Evolutionary conservation across 2,329 filamentous ascomycete genomes (phyloP).

Genomic region (Purpureocillium lavendulum): DNA sequence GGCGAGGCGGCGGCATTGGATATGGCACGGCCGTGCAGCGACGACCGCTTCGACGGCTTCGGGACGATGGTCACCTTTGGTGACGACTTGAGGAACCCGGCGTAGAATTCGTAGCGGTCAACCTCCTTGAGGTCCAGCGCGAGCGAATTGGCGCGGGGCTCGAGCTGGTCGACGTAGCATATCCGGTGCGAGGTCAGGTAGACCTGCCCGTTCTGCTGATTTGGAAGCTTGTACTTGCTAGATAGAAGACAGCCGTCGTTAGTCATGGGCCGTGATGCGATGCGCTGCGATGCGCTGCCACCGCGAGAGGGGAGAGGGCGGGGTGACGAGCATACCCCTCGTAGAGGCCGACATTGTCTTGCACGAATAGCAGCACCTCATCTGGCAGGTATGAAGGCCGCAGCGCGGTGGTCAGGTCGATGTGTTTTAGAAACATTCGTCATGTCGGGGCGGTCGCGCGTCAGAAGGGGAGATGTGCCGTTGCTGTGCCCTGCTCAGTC

Average conservation of each 20-base stretch:
- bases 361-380: conserved; percentile 91
- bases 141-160: conserved; percentile 77
- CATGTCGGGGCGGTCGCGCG: conserved; percentile 28
- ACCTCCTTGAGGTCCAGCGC: conserved; percentile 85
- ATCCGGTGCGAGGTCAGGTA: conserved; percentile 93
- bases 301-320: too few relatives aligned
- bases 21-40: conserved; percentile 45
- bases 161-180: conserved; percentile 86
- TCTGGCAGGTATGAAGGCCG: conserved; percentile 87
- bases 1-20: conserved; percentile 35
- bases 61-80: conserved; percentile 85
- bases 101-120: conserved; percentile 85
- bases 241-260: conserved; percentile 1
- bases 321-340: conserved; percentile 67
- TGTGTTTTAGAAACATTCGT: conserved; percentile 95
- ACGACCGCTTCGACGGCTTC: conserved; percentile 63
- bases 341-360: conserved; percentile 95
- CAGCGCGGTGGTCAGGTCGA: conserved; percentile 93
- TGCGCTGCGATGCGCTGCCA: too few relatives aligned
- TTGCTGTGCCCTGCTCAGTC: too few relatives aligned
- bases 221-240: conserved; percentile 90
- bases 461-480: not conserved
- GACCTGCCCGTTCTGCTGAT: conserved; percentile 91
- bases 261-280: too few relatives aligned
- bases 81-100: conserved; percentile 90